A percentile compares a stretch with the other conserved stretches of the same genome.
Evolutionary conservation across 2,329 filamentous ascomycete species (phyloP).

Genomic region (Hansfordia pulvinata): DNA sequence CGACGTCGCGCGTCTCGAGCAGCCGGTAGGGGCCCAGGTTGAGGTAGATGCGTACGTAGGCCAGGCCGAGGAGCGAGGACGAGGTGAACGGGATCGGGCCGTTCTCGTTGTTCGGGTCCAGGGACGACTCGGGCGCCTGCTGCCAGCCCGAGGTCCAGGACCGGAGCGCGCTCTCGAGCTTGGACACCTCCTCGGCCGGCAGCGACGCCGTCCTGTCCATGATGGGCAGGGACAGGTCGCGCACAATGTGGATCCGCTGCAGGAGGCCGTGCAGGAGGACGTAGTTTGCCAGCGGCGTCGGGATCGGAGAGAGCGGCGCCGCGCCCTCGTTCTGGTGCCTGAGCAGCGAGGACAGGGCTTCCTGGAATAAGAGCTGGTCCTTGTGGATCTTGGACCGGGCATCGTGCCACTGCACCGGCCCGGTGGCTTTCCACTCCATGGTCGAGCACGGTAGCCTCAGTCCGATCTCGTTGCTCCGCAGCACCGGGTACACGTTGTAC

Average conservation of each 20-base stretch:
- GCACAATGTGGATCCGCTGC: constrained; percentile 23
- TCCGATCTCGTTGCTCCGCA: constrained; percentile 21
- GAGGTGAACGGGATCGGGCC: constrained; percentile 28
- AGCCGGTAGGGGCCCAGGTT: constrained; percentile 27
- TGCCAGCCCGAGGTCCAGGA: constrained; percentile 25
- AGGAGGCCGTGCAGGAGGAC: constrained; percentile 21
- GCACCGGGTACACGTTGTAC: constrained; percentile 21
- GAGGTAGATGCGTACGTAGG: constrained; percentile 30
- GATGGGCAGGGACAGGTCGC: constrained; percentile 20
- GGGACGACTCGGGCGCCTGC: constrained; percentile 21
- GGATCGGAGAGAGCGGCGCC: constrained; percentile 18
- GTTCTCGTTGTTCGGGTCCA: constrained; percentile 25
- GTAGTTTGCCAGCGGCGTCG: constrained; percentile 22
- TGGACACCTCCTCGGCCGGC: constrained; percentile 20
- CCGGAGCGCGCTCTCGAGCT: constrained; percentile 20
- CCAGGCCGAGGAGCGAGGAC: constrained; percentile 28
- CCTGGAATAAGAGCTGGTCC: constrained; percentile 21
- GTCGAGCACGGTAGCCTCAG: constrained; percentile 21
- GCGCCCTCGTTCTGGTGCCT: constrained; percentile 12
- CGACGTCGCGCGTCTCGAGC: constrained; percentile 27
- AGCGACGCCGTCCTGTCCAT: constrained; percentile 16
- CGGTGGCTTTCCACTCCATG: constrained; percentile 21
- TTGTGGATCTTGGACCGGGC: constrained; percentile 14
- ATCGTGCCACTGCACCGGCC: constrained; percentile 14
- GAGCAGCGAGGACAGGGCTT: constrained; percentile 19